Evolutionary conservation across 2,329 filamentous ascomycete genomes (phyloP).

Genomic region (Aspergillus brasiliensis): DNA sequence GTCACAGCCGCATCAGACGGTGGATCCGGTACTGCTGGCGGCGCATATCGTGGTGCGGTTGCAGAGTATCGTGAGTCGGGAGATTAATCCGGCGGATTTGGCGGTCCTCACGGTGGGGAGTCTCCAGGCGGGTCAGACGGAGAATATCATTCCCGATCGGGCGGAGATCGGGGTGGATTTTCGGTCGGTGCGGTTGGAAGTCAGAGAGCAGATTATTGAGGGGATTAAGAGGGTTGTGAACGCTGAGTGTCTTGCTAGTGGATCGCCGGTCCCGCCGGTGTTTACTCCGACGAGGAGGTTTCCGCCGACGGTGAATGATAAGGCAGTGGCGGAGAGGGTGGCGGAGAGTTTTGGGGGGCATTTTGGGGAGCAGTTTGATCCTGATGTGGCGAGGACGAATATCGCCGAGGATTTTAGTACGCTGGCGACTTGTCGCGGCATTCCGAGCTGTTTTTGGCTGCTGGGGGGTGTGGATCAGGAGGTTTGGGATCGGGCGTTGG

Average conservation of each 20-base stretch:
- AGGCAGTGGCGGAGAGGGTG: slow-evolving; percentile 45
- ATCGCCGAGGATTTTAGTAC: slow-evolving; percentile 62
- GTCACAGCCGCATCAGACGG: slow-evolving; percentile 56
- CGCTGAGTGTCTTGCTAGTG: slow-evolving; percentile 56
- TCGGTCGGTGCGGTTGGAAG: slow-evolving; percentile 49
- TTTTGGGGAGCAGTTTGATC: slow-evolving; percentile 49
- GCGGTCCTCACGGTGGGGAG: slow-evolving; percentile 62
- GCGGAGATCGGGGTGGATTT: slow-evolving; percentile 60
- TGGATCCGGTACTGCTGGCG: slow-evolving; percentile 63
- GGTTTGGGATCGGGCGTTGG: slow-evolving; percentile 53
- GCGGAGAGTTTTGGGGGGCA: slow-evolving; percentile 50
- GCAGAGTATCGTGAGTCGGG: slow-evolving; percentile 61
- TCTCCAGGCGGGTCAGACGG: slow-evolving; percentile 60
- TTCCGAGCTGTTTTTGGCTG: slow-evolving; percentile 59
- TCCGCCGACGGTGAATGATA: slow-evolving; percentile 58
- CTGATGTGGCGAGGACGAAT: slow-evolving; percentile 33
- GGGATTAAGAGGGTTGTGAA: slow-evolving; percentile 58
- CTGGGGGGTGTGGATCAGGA: slow-evolving; percentile 57
- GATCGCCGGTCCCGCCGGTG: slow-evolving; percentile 50
- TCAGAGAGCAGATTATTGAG: slow-evolving; percentile 50
- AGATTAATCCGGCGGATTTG: slow-evolving; percentile 55
- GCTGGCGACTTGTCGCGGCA: slow-evolving; percentile 52
- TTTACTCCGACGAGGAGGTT: slow-evolving; percentile 54
- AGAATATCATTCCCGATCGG: slow-evolving; percentile 61
- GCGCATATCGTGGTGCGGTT: slow-evolving; percentile 58